A percentile compares a stretch with the other conserved stretches of the same genome.
phyloP scores from a whole-genome alignment of 345 rosid genomes.

The Anastatica hierochuntica region DNA sequence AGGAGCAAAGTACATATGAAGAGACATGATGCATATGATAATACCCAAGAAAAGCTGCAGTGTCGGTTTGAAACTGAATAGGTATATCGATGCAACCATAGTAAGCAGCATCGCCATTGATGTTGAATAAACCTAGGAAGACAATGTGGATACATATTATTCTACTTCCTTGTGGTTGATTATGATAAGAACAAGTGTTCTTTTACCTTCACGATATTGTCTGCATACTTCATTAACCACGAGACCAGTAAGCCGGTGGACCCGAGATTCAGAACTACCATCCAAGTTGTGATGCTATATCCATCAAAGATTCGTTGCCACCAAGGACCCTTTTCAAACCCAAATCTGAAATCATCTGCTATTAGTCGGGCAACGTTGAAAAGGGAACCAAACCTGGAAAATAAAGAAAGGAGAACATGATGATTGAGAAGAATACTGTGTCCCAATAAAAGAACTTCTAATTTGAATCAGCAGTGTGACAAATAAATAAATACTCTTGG shows the following conservation, averaged over 20 bases:
- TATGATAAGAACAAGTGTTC: neutral
- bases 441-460: neutral
- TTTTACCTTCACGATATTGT: conserved; percentile 84
- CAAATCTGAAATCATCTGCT: conserved; percentile 80
- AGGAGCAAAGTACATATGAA: conserved; percentile 91
- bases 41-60: conserved; percentile 93
- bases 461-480: neutral
- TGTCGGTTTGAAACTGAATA: conserved; percentile 64
- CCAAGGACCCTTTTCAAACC: conserved; percentile 86
- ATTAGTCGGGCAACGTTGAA: conserved; percentile 78
- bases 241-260: conserved; percentile 81
- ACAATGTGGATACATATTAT: neutral
- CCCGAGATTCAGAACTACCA: conserved; percentile 77
- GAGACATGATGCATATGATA: conserved; percentile 86
- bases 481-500: neutral
- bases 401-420: neutral
- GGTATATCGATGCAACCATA: conserved; percentile 59
- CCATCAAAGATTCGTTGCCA: conserved; percentile 85
- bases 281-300: conserved; percentile 66
- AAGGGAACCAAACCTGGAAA: conserved; percentile 62
- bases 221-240: conserved; percentile 87
- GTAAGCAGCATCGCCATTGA: conserved; percentile 91
- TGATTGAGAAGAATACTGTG: neutral
- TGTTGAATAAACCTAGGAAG: conserved; percentile 63
- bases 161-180: neutral